These are phyloP conservation scores for Saccharomycopsis fermentans DNA, from an alignment of 805 yeast species.

Conservation along the genomic window DNA sequence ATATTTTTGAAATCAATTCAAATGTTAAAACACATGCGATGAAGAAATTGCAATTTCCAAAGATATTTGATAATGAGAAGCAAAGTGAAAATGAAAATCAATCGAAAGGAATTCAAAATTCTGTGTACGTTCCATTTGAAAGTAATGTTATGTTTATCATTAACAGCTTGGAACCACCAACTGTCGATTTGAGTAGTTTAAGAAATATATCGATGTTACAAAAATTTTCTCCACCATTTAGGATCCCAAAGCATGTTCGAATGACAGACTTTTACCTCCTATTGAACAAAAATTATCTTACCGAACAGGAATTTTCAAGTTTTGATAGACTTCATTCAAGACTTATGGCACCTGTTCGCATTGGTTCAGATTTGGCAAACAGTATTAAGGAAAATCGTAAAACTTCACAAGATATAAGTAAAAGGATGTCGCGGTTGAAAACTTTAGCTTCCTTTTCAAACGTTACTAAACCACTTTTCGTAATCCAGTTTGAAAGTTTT, in stretches of 20 bases:
- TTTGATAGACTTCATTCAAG: neutral
- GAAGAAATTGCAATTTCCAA: neutral
- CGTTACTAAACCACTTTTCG: neutral
- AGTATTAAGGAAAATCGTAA: neutral
- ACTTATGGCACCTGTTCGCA: neutral
- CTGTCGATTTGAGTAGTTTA: neutral
- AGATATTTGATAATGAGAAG: neutral
- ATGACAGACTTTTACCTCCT: neutral
- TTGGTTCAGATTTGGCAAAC: neutral
- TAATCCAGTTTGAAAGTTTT: neutral
- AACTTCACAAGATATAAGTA: neutral
- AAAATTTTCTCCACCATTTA: neutral
- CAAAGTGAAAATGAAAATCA: neutral
- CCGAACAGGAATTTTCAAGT: neutral
- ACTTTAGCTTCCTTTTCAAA: neutral
- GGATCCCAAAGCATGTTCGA: neutral
- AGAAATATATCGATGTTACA: neutral
- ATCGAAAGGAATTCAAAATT: neutral
- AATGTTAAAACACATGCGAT: neutral
- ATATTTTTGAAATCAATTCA: neutral
- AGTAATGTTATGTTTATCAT: neutral
- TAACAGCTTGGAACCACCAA: neutral
- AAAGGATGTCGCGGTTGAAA: neutral
- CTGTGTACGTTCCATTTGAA: neutral
- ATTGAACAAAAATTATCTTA: neutral